Base-by-base conservation (phyloP, 371 early-diverging fungal species). In the Fennellomyces sp. region DNA sequence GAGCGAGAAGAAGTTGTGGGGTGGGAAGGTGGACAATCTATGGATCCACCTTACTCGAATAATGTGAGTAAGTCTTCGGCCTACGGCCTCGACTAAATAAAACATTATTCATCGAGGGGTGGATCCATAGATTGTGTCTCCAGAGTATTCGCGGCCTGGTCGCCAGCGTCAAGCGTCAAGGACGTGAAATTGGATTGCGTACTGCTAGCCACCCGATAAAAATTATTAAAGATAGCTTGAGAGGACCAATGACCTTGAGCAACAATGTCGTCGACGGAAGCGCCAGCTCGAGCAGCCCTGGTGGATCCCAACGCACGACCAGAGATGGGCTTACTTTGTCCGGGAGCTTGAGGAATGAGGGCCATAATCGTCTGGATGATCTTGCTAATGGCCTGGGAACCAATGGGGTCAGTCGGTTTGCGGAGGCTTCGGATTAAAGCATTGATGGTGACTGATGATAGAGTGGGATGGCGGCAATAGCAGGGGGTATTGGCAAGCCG, bases 31-130 rank as follows among this genome's bases (percentile, higher is more conserved):
- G 49, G 28, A 27, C 49, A 49, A 49, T 49, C 49, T 25, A 5
- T 23, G 23, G 49, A 49, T 49, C 49, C 49, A 49, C 49, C 25
- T 12, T 23, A 45, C 28, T 50, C 51, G 31, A 50, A 50, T 50
- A 50, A 50, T 50, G 28, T 2, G 2, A 28, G 3, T 4, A 50
- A 50, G 51, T 15, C 51, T 50, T 50, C 51, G 51, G 17, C 51
- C 51, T 28, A 28, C 6, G n/a, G 51, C 28, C 51, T 50, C 51
- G 51, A 3, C 28, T 15, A 6, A 28, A 50, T 7, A 23, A 42
- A 2, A 42, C 45, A 42, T 42, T 42, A 42, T 42, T 42, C 45
- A 5, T 42, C 45, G n/a, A 21, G 45, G 3, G 10, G 45, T 42
- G 39, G 39, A 39, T 39, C 39, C 39, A 42, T 3, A 23, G 45